phyloP scores from a whole-genome alignment of 805 yeast species.

The Barnettozyma vustinii region DNA sequence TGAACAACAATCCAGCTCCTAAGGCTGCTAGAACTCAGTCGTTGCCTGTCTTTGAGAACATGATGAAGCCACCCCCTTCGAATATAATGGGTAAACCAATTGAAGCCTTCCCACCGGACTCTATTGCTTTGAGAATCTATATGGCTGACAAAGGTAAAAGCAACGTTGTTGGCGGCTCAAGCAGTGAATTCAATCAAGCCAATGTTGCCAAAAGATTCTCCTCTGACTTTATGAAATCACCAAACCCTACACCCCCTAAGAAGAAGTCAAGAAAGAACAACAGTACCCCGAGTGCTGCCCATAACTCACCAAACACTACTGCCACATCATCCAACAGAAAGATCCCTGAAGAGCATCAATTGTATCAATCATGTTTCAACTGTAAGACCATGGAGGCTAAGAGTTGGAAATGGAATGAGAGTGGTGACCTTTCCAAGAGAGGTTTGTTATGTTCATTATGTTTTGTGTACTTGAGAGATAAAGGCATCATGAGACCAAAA shows the following conservation, averaged over 20 bases:
- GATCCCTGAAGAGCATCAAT: constrained; percentile 13
- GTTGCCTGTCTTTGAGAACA: constrained; percentile 29
- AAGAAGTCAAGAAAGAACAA: constrained; percentile 6
- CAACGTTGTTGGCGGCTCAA: constrained; percentile 1
- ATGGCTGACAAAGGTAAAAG: constrained; percentile 22
- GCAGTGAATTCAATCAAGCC: constrained; percentile 4
- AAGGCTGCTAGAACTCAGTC: constrained; percentile 42
- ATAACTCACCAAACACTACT: background rate
- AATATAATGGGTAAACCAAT: constrained; percentile 11
- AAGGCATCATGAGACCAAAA: constrained; percentile 24
- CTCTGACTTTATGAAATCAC: constrained; percentile 20
- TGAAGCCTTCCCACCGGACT: constrained; percentile 22
- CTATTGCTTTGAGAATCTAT: constrained; percentile 25
- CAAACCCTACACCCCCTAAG: constrained; percentile 1
- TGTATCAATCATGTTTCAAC: constrained; percentile 22
- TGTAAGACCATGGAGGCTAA: constrained; percentile 23
- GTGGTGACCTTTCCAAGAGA: constrained; percentile 19
- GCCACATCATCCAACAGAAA: background rate
- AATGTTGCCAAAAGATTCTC: constrained; percentile 24
- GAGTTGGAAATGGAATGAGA: constrained; percentile 26
- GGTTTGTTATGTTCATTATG: constrained; percentile 25
- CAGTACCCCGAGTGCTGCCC: background rate
- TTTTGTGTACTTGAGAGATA: constrained; percentile 19
- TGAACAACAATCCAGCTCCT: constrained; percentile 42
- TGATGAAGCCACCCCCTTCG: constrained; percentile 10